Evolutionary conservation across 2,329 filamentous ascomycete genomes (phyloP).

Genomic region (Neonectria hederae): DNA sequence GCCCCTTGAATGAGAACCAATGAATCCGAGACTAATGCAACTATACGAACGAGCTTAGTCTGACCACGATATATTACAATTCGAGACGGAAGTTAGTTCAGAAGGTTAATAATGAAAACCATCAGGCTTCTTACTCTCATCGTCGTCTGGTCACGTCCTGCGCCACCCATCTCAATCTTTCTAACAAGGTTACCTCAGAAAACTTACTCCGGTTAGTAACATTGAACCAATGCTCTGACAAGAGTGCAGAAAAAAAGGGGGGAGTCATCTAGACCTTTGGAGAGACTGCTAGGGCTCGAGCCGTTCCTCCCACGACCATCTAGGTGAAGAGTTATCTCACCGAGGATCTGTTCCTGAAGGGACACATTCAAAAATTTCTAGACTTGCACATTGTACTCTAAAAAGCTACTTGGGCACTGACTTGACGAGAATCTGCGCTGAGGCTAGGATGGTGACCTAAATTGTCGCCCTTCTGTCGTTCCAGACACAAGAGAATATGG

Average conservation of each 20-base stretch:
- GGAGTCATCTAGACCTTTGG: too few relatives aligned
- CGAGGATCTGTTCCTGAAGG: not conserved
- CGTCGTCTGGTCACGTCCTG: not conserved
- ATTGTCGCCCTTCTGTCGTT: not conserved
- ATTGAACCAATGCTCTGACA: too few relatives aligned
- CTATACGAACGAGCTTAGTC: not conserved
- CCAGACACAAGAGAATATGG: too few relatives aligned
- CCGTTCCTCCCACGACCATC: slow-evolving; percentile 7
- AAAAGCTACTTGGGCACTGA: not conserved
- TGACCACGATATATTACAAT: not conserved
- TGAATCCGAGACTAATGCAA: not conserved
- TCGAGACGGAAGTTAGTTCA: not conserved
- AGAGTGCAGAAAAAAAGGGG: too few relatives aligned
- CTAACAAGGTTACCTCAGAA: too few relatives aligned
- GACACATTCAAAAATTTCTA: not conserved
- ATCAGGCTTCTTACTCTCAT: not conserved
- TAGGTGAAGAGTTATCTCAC: not conserved
- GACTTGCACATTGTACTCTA: not conserved
- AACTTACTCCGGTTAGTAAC: too few relatives aligned
- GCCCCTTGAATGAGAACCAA: slow-evolving; percentile 1
- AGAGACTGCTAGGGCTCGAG: slow-evolving; percentile 9
- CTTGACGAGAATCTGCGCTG: not conserved
- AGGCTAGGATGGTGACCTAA: not conserved
- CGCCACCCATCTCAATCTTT: too few relatives aligned
- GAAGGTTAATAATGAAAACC: not conserved